These are phyloP conservation scores for Fraxinus greggii DNA, from an alignment of 305 asterid genomes.

Conservation along the genomic window DNA sequence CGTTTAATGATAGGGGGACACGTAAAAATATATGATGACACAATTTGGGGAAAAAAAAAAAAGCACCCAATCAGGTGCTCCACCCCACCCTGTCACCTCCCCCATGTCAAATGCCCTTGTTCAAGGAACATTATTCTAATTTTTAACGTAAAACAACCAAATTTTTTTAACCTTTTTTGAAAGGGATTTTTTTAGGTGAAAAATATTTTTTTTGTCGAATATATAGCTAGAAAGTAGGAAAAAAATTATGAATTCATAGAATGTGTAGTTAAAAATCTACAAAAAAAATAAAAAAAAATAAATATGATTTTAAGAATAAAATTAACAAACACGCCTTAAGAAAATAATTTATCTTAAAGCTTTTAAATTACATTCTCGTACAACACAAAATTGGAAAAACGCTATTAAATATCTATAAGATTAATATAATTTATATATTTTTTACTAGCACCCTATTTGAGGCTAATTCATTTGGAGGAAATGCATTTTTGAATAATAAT, in stretches of 20 bases:
- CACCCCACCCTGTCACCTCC: not conserved
- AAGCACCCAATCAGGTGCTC: not conserved
- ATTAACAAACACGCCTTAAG: not conserved
- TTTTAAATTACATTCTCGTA: not conserved
- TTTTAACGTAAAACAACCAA: not conserved
- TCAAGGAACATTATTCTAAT: not conserved
- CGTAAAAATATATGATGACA: no score
- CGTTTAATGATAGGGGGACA: no score
- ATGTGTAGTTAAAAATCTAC: not conserved
- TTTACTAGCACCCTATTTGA: no score
- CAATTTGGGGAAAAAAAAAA: no score
- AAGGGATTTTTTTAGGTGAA: not conserved
- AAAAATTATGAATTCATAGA: no score
- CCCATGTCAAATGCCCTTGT: not conserved
- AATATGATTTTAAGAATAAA: no score
- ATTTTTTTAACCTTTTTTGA: not conserved
- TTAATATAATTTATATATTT: no score
- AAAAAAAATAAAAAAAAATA: no score
- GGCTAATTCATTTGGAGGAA: no score
- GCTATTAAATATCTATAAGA: no score
- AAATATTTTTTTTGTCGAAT: no score
- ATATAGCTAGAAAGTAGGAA: not conserved
- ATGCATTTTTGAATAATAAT: no score
- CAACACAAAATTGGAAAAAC: not conserved
- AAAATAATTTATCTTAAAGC: not conserved